Base-by-base conservation (phyloP, 257 asterid genomes). In the Capsicum baccatum region DNA sequence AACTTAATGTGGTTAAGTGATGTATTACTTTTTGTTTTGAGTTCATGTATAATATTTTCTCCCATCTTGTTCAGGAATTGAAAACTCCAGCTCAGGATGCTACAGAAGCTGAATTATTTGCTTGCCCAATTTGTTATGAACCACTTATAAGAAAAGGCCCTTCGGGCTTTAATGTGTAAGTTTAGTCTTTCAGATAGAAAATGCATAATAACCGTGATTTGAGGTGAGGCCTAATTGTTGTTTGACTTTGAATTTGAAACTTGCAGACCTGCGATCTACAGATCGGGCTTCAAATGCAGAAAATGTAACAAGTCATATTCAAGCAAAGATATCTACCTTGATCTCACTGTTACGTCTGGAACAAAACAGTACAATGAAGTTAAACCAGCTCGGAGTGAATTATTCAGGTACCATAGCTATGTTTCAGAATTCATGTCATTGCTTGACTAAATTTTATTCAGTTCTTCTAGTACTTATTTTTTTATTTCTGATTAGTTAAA, bases 81-180 rank as follows among this genome's bases (percentile, higher is more conserved):
- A 88, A 55, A 62, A 88, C 83, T 69, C 89, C 88, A 73, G 82
- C 83, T 44, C 84, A 82, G 52, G 92, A 86, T 67, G 79, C 87
- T 64, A 87, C 91, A 8, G 85, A 86, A 60, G 88, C 86, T 39
- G 97, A 92, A 80, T 93, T 95, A 85, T 93, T 97, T 87, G 94
- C 98, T 60, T 95, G 98, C 85, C 97, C 99, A 37, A 92, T 97
- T 78, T 95, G 98, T 85, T 95, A 92, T 44, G 98, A 92, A 81
- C 98, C 96, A 42, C 90, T 95, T 73, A 88, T 91, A 81, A 90
- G 98, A 81, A 97, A 92, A 89, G 99, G 99, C 4, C 99, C 99
- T 85, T 69, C 97, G 15, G 99, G 98, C 79, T 97, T 95, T 91
- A 95, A 94, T 89, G 78, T 95, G 98, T 97, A 86, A 92, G 97